Evolutionary conservation across 106 monocot species (phyloP).

Genomic region (Allium fistulosum): DNA sequence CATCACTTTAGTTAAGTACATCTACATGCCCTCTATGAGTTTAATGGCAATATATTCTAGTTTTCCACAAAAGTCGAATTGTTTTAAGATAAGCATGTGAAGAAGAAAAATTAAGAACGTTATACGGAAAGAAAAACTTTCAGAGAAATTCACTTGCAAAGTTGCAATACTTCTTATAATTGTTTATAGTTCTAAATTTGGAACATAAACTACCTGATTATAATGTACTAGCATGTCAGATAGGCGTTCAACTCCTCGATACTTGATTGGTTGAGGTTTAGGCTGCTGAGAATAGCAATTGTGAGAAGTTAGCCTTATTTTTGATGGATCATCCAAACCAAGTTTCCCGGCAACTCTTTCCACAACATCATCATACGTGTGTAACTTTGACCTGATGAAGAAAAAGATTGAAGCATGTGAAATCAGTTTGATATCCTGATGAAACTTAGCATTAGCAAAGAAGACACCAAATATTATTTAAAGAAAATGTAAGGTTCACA

Average conservation of each 20-base stretch:
- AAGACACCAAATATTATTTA: no score
- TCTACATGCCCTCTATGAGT: no score
- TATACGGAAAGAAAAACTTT: no score
- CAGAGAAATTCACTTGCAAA: no score
- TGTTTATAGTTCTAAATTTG: not conserved
- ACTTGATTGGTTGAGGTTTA: conserved; percentile 96
- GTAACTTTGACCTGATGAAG: conserved; percentile 69
- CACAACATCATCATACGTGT: conserved; percentile 93
- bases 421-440: not conserved
- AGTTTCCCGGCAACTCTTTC: conserved; percentile 80
- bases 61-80: no score
- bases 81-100: no score
- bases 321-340: conserved; percentile 82
- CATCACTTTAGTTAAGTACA: no score
- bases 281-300: conserved; percentile 99
- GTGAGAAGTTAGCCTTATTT: conserved; percentile 92
- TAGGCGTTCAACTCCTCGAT: conserved; percentile 83
- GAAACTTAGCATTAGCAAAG: not conserved
- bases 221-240: conserved; percentile 93
- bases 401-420: not conserved
- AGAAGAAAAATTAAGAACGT: no score
- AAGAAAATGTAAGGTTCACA: not conserved
- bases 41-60: no score
- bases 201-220: conserved; percentile 62
- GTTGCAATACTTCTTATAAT: no score